phyloP scores from a whole-genome alignment of 805 yeast species.

The Sugiyamaella mastotermitis region DNA sequence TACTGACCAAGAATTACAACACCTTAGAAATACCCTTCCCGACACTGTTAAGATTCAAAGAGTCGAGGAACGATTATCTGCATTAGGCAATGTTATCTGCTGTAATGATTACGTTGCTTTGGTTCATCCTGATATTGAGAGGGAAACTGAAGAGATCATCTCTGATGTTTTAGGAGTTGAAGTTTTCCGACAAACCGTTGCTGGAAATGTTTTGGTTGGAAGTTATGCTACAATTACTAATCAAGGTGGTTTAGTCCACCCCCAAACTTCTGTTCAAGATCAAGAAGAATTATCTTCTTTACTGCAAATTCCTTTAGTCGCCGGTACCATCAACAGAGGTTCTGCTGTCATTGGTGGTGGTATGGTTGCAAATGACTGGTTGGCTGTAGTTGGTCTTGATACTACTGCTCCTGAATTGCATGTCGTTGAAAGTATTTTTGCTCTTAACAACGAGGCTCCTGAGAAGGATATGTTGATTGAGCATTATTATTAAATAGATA shows the following conservation, averaged over 20 bases:
- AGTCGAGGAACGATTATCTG: slow-evolving; percentile 95
- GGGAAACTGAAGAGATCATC: slow-evolving; percentile 97
- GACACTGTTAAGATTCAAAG: slow-evolving; percentile 94
- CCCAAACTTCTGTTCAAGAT: slow-evolving; percentile 94
- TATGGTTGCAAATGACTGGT: slow-evolving; percentile 97
- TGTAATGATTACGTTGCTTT: slow-evolving; percentile 98
- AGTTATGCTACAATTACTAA: slow-evolving; percentile 91
- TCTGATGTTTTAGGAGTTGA: slow-evolving; percentile 98
- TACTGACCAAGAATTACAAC: slow-evolving; percentile 97
- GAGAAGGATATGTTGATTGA: slow-evolving; percentile 35
- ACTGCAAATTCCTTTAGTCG: slow-evolving; percentile 95
- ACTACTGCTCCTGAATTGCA: slow-evolving; percentile 98
- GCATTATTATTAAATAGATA: slow-evolving; percentile 29
- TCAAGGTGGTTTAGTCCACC: slow-evolving; percentile 98
- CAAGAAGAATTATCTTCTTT: slow-evolving; percentile 96
- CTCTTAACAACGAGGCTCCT: slow-evolving; percentile 33
- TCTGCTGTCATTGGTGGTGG: slow-evolving; percentile 98
- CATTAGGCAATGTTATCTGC: slow-evolving; percentile 95
- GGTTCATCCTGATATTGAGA: slow-evolving; percentile 98
- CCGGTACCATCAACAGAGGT: slow-evolving; percentile 98
- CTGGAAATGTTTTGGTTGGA: slow-evolving; percentile 96
- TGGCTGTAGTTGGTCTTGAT: slow-evolving; percentile 93
- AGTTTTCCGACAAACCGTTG: slow-evolving; percentile 97
- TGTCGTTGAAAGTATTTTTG: slow-evolving; percentile 91
- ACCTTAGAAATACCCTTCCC: slow-evolving; percentile 91